Percentiles rank a stretch among this genome's conserved stretches.
These are phyloP conservation scores for Kwoniella dejecticola DNA, from an alignment of 768 basidiomycete genomes.

Conservation along the genomic window DNA sequence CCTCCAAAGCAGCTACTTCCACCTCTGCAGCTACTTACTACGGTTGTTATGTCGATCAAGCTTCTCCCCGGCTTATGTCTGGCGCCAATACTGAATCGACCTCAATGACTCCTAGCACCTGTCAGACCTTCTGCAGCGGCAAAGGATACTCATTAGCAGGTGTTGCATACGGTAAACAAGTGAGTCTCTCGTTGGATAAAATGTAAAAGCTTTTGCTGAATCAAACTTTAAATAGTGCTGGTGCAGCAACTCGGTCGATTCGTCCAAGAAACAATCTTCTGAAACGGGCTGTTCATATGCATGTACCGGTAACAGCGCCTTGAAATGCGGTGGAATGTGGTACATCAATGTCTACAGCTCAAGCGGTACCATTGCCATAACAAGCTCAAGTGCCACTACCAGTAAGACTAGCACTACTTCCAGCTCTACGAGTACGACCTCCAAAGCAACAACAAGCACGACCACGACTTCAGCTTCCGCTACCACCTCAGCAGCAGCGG, in stretches of 20 bases:
- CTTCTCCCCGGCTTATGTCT: neutral
- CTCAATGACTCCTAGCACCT: constrained; percentile 24
- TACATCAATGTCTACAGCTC: constrained; percentile 22
- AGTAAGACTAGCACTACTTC: constrained; percentile 8
- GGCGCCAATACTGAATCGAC: constrained; percentile 5
- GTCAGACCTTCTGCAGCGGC: constrained; percentile 19
- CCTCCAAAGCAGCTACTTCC: neutral
- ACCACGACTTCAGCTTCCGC: neutral
- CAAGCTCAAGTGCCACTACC: constrained; percentile 10
- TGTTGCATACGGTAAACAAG: constrained; percentile 15
- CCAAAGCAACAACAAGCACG: neutral
- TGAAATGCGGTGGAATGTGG: constrained; percentile 28
- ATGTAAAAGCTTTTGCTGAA: neutral
- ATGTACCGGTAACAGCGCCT: constrained; percentile 24
- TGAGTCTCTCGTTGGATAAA: constrained; percentile 2
- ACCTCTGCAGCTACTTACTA: constrained; percentile 6
- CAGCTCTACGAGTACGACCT: neutral
- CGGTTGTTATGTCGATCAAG: constrained; percentile 27
- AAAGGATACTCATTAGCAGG: constrained; percentile 31
- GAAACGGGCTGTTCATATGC: constrained; percentile 15
- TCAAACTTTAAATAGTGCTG: constrained; percentile 25
- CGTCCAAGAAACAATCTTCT: constrained; percentile 11
- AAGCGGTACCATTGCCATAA: constrained; percentile 1
- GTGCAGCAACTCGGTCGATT: constrained; percentile 25
- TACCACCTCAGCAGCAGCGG: neutral